Percentiles rank a stretch among this genome's conserved stretches.
These are phyloP conservation scores for Auricularia cornea DNA, from an alignment of 768 basidiomycete species.

Conservation along the genomic window DNA sequence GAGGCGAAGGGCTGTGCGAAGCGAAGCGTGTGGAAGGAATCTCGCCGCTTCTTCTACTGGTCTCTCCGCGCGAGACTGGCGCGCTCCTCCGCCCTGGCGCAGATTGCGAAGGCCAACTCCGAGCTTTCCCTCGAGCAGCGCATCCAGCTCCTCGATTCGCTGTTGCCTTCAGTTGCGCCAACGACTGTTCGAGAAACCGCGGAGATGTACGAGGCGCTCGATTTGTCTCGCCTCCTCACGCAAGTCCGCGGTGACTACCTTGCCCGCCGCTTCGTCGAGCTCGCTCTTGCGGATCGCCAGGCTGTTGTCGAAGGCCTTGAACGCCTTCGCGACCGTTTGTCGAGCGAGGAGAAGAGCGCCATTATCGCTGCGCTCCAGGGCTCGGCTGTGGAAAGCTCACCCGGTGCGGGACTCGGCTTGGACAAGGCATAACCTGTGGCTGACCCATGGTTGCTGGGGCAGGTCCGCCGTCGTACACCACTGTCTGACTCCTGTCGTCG, in stretches of 20 bases:
- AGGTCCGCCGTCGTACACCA: constrained; percentile 9
- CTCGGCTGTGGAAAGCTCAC: constrained; percentile 1
- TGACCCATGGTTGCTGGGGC: neutral
- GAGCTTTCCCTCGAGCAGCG: constrained; percentile 61
- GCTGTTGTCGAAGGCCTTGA: constrained; percentile 65
- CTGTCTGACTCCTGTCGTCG: neutral
- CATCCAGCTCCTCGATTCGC: constrained; percentile 49
- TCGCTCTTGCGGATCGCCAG: constrained; percentile 69
- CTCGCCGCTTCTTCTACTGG: constrained; percentile 92
- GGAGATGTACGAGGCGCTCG: constrained; percentile 61
- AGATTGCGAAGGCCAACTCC: constrained; percentile 65
- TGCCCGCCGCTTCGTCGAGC: constrained; percentile 52
- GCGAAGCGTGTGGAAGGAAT: constrained; percentile 77
- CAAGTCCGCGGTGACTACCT: constrained; percentile 67
- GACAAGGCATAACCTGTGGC: neutral
- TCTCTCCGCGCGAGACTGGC: constrained; percentile 76
- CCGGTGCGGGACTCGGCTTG: neutral
- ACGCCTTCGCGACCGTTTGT: constrained; percentile 63
- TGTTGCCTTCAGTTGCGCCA: constrained; percentile 41
- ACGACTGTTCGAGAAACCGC: constrained; percentile 52
- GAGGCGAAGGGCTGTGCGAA: constrained; percentile 95
- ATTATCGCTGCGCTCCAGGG: constrained; percentile 53
- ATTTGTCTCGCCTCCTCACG: constrained; percentile 51
- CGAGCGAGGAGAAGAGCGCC: constrained; percentile 59
- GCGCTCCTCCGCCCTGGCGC: constrained; percentile 52